These are phyloP conservation scores for Coniella lustricola DNA, from an alignment of 2,329 filamentous ascomycete genomes.

Conservation along the genomic window DNA sequence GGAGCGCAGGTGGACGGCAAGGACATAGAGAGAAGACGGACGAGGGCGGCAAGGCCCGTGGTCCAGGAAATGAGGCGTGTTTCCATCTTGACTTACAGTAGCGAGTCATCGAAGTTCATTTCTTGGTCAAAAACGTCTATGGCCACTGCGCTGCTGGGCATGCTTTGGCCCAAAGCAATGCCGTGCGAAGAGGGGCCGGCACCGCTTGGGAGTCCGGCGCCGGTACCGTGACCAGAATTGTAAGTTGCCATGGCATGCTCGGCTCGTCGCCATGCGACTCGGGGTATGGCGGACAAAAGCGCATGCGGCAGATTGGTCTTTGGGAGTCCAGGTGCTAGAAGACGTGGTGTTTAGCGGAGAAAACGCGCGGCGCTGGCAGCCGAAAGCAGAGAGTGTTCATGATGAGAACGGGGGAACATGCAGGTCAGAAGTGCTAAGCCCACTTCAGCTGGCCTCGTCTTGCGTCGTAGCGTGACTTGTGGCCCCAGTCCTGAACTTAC, in stretches of 20 bases:
- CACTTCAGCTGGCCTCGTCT: background rate
- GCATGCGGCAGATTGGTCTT: background rate
- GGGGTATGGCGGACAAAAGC: background rate
- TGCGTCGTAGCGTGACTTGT: too few species aligned
- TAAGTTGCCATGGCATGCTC: constrained; percentile 51
- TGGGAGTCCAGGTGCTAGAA: background rate
- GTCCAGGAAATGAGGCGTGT: background rate
- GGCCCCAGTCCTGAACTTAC: too few species aligned
- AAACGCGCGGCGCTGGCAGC: background rate
- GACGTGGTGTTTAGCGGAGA: background rate
- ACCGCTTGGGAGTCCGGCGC: constrained; percentile 5
- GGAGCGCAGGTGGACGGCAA: too few species aligned
- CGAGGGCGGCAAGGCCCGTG: too few species aligned
- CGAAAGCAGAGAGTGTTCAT: background rate
- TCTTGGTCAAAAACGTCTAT: constrained; percentile 48
- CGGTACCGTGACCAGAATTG: constrained; percentile 42
- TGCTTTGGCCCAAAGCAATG: constrained; percentile 6
- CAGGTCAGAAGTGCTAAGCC: background rate
- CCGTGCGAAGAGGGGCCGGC: constrained; percentile 7
- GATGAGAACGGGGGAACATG: background rate
- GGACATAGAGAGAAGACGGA: background rate
- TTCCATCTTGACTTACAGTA: constrained; percentile 38
- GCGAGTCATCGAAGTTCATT: constrained; percentile 47
- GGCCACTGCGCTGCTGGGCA: constrained; percentile 9
- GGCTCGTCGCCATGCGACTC: constrained; percentile 18